Evolutionary conservation across 352 stramenopile species (phyloP).

Genomic region (Phytophthora fragariaefolia): DNA sequence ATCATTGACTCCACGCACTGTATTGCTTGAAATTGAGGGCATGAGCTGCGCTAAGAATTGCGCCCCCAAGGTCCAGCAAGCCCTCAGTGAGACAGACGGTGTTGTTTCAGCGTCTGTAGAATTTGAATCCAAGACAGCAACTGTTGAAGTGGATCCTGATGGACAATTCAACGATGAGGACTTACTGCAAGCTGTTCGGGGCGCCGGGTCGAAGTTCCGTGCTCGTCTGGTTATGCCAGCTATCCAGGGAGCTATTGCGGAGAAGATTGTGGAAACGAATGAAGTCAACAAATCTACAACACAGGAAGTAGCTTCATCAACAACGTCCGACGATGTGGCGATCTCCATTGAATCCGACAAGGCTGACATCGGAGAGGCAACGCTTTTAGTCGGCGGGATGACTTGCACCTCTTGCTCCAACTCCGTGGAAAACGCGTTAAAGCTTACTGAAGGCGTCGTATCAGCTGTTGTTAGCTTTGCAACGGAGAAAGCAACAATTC

Average conservation of each 20-base stretch:
- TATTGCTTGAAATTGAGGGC: conserved; percentile 61
- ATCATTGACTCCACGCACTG: conserved; percentile 40
- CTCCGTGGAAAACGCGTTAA: conserved; percentile 91
- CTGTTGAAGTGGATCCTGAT: conserved; percentile 62
- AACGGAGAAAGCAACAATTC: conserved; percentile 83
- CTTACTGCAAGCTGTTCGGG: conserved; percentile 58
- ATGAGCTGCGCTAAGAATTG: conserved; percentile 79
- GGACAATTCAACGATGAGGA: conserved; percentile 67
- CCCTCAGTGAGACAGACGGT: conserved; percentile 58
- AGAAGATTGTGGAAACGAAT: conserved; percentile 1
- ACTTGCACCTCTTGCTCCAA: conserved; percentile 93
- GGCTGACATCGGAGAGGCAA: conserved; percentile 65
- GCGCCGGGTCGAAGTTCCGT: conserved; percentile 34
- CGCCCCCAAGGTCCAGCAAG: conserved; percentile 71
- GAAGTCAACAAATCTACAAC: conserved; percentile 3
- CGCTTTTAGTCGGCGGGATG: conserved; percentile 88
- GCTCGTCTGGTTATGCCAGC: conserved; percentile 28
- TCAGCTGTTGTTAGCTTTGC: conserved; percentile 87
- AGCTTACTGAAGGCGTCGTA: conserved; percentile 74
- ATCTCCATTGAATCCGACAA: conserved; percentile 57
- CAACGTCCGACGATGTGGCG: conserved; percentile 35
- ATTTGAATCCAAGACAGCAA: conserved; percentile 66
- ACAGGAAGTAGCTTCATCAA: conserved; percentile 17
- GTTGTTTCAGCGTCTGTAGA: conserved; percentile 79
- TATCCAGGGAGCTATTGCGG: background rate